Conservation (phyloP, 805 yeast genomes). For the Myxozyma geophila region DNA sequence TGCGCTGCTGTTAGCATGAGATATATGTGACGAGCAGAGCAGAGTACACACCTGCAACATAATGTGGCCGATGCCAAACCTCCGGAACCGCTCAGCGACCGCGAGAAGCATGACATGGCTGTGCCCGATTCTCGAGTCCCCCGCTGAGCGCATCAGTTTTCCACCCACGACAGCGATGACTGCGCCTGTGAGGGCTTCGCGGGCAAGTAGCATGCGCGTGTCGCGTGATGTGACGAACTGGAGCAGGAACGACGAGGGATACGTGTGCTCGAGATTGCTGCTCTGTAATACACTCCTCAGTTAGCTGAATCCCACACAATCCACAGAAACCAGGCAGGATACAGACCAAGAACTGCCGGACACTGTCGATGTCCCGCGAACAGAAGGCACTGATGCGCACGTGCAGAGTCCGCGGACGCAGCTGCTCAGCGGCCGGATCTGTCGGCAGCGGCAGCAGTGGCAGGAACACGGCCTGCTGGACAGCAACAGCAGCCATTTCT, state of each 20-base stretch:
- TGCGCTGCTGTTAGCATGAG: neutral
- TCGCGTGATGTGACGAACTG: constrained; percentile 26
- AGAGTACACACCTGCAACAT: constrained; percentile 20
- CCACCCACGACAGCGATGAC: constrained; percentile 30
- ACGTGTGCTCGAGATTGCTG: constrained; percentile 19
- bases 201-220: constrained; percentile 8
- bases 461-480: neutral
- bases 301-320: neutral
- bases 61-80: constrained; percentile 24
- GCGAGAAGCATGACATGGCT: constrained; percentile 35
- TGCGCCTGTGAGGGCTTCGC: neutral
- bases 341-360: constrained; percentile 16
- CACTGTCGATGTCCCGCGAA: constrained; percentile 17
- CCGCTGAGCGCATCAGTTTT: constrained; percentile 1
- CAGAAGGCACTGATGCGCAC: constrained; percentile 12
- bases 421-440: neutral
- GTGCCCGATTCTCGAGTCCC: neutral
- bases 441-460: constrained; percentile 12
- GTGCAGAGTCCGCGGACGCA: neutral
- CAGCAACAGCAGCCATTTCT: neutral
- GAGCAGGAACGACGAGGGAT: constrained; percentile 25
- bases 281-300: neutral
- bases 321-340: neutral
- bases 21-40: neutral
- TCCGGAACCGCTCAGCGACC: constrained; percentile 22